phyloP scores from a whole-genome alignment of 2,329 filamentous ascomycete species.

The Nothophoma quercina region DNA sequence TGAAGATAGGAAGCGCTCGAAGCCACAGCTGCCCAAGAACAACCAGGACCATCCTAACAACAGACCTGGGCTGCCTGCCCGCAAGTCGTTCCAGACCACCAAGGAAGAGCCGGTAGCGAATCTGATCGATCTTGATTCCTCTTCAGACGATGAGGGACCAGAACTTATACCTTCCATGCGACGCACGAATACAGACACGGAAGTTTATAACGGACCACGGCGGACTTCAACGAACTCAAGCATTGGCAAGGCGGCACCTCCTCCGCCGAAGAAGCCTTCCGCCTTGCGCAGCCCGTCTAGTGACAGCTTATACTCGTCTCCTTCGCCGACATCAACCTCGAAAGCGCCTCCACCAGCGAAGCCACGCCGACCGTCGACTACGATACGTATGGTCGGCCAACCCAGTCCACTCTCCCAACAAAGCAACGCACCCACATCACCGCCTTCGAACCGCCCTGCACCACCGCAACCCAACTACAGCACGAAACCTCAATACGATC shows the following conservation, averaged over 20 bases:
- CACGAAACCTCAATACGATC: slow-evolving; percentile 28
- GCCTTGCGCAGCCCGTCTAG: slow-evolving; percentile 51
- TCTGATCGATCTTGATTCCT: slow-evolving; percentile 59
- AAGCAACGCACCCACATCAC: slow-evolving; percentile 27
- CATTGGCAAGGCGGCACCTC: slow-evolving; percentile 41
- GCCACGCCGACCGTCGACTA: slow-evolving; percentile 38
- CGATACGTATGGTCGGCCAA: slow-evolving; percentile 24
- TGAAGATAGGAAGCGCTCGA: slow-evolving; percentile 44
- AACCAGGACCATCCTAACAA: slow-evolving; percentile 45
- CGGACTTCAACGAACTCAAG: slow-evolving; percentile 6
- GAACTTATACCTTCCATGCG: slow-evolving; percentile 25
- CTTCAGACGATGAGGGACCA: slow-evolving; percentile 53
- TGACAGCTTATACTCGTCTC: slow-evolving; percentile 19
- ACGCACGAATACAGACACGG: slow-evolving; percentile 39
- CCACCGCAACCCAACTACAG: slow-evolving; percentile 37
- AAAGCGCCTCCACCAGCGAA: slow-evolving; percentile 44
- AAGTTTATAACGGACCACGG: slow-evolving; percentile 3
- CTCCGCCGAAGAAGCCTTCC: slow-evolving; percentile 43
- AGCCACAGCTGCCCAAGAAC: slow-evolving; percentile 42
- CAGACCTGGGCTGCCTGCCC: slow-evolving; percentile 48
- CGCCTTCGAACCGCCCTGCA: slow-evolving; percentile 42
- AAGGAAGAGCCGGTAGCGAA: slow-evolving; percentile 44
- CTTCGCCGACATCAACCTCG: slow-evolving; percentile 36
- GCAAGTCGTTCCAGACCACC: slow-evolving; percentile 34
- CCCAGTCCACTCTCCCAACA: slow-evolving; percentile 41